Evolutionary conservation across 257 asterid genomes (phyloP).

Genomic region (Lycium ferocissimum): DNA sequence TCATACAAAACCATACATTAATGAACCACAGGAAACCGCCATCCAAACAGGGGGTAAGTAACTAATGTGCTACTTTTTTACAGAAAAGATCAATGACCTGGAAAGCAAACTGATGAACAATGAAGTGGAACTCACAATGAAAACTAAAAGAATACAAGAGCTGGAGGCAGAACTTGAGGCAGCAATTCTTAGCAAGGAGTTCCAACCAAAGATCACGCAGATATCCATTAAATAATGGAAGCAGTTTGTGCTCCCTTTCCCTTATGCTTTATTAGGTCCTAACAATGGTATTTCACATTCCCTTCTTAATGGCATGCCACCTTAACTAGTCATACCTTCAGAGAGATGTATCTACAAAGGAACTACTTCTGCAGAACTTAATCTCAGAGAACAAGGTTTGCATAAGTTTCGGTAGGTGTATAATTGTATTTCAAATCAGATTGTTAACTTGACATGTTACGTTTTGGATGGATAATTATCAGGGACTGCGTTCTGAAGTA

Average conservation of each 20-base stretch:
- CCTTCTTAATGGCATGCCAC: background rate
- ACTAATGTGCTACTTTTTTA: slow-evolving; percentile 5
- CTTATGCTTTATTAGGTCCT: background rate
- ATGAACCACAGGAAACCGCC: too few species aligned
- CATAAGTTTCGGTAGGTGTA: background rate
- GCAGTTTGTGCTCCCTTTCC: slow-evolving; percentile 22
- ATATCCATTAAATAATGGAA: slow-evolving; percentile 42
- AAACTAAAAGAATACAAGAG: slow-evolving; percentile 38
- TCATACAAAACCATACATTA: too few species aligned
- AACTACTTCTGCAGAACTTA: slow-evolving; percentile 45
- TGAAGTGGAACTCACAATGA: slow-evolving; percentile 45
- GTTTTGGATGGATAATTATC: slow-evolving; percentile 27
- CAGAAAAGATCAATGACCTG: slow-evolving; percentile 44
- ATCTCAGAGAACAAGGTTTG: slow-evolving; percentile 49
- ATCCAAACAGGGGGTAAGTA: background rate
- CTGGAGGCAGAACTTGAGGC: slow-evolving; percentile 53
- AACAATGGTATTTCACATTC: slow-evolving; percentile 7
- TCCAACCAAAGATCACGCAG: slow-evolving; percentile 43
- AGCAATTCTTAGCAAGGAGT: slow-evolving; percentile 35
- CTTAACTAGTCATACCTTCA: slow-evolving; percentile 54
- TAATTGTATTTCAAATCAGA: background rate
- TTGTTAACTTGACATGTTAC: background rate
- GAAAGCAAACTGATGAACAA: slow-evolving; percentile 44
- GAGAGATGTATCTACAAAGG: slow-evolving; percentile 50
- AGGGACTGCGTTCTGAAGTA: slow-evolving; percentile 52